These are phyloP conservation scores for Asterochloris erici DNA, from an alignment of 139 green algal species.

Conservation along the genomic window DNA sequence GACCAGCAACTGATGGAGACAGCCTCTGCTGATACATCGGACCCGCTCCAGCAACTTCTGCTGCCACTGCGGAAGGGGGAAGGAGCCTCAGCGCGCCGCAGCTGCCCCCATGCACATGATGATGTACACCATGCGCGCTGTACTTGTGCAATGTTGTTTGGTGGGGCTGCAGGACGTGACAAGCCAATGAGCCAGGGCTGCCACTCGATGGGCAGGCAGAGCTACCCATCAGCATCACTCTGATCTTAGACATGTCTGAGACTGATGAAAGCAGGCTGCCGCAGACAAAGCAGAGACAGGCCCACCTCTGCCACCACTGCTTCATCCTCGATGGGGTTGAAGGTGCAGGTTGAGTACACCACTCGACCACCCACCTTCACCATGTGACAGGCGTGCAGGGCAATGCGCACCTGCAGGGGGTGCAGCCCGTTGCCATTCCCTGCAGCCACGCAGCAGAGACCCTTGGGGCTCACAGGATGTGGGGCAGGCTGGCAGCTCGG, in stretches of 20 bases:
- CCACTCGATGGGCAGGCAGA: not conserved
- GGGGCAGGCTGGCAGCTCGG: no score
- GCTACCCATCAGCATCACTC: not conserved
- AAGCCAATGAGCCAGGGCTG: not conserved
- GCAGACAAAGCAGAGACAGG: not conserved
- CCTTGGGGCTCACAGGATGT: not conserved
- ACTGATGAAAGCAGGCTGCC: not conserved
- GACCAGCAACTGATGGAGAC: no score
- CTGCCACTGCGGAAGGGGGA: no score
- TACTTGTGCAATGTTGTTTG: not conserved
- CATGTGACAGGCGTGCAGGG: constrained; percentile 73
- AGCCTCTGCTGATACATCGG: no score
- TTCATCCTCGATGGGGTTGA: constrained; percentile 99
- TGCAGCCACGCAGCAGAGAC: constrained; percentile 20
- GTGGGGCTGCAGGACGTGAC: not conserved
- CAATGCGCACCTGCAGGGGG: constrained; percentile 83
- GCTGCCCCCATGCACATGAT: not conserved
- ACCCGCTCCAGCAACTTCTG: not conserved
- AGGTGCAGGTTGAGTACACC: constrained; percentile 98
- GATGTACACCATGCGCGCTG: not conserved
- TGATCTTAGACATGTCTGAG: not conserved
- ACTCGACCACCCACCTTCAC: constrained; percentile 89
- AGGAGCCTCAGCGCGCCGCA: not conserved
- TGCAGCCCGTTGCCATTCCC: constrained; percentile 88
- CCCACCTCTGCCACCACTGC: constrained; percentile 94